Evolutionary conservation across 2,329 filamentous ascomycete genomes (phyloP), one percentile per base, ranked within the genome.

Genomic region (Fusarium penzigii): DNA sequence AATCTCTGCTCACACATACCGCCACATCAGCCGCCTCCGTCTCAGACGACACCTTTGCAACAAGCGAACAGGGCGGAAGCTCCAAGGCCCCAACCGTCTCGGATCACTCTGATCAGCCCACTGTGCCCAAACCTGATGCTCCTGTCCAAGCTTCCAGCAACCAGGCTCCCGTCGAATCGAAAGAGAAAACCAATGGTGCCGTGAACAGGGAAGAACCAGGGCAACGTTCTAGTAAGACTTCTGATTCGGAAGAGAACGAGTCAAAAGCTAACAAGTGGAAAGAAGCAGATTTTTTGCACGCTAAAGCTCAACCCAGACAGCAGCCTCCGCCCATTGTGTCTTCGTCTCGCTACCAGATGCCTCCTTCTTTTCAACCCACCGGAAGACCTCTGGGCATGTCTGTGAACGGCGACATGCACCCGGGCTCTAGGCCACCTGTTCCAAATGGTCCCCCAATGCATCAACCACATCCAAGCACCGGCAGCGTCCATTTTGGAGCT

Each of bases 401-500:
- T 51, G 60, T 55, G 32, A 74, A 73, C 40, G 69, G 70, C 20
- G 71, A 74, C 34, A 51, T 66, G 48, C 54, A 61, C 49, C 64
- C 64, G 43, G 66, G 67, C 17, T 64, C 68, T 50, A 68, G 68
- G n/a, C 68, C 64, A 14, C 67, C 62, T 48, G 52, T 66, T 25
- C 65, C 69, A 34, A 71, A 70, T 40, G 70, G 69, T 20, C 72
- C 65, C 14, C 65, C 64, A 32, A 66, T 78, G 59, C 80, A 84
- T 57, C 79, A 82, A 46, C 67, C 76, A 39, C 82, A 80, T 48
- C 76, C 75, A 13, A 85, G 79, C 65, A 78, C 78, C 52, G 75
- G 79, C 38, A 84, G 78, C 64, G 70, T 85, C 46, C 75, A 84
- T 55, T 85, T 86, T 61, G 80, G 80, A 34, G 74, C 73, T 7